These are phyloP conservation scores for Yamadazyma trypodendri DNA, from an alignment of 1,139 yeast species.

Conservation along the genomic window DNA sequence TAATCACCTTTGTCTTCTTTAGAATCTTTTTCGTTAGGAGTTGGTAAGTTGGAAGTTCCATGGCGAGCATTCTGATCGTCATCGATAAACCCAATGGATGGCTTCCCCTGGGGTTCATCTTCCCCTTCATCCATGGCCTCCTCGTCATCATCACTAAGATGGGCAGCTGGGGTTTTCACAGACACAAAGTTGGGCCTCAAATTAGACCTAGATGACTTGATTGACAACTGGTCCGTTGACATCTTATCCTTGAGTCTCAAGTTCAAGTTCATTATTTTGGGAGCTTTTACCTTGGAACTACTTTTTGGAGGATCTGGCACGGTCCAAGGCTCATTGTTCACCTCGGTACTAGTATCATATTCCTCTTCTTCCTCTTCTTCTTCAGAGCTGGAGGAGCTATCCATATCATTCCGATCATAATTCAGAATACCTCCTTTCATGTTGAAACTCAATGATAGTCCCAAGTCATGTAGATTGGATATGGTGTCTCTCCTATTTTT, in stretches of 20 bases:
- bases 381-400: conserved; percentile 12
- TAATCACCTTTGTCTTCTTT: conserved; percentile 16
- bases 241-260: conserved; percentile 6
- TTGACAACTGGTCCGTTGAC: conserved; percentile 23
- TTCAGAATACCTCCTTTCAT: conserved; percentile 50
- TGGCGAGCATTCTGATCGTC: conserved; percentile 17
- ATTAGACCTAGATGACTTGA: conserved; percentile 34
- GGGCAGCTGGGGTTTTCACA: conserved; percentile 73
- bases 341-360: neutral
- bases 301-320: neutral
- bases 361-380: neutral
- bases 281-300: neutral
- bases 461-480: conserved; percentile 66
- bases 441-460: conserved; percentile 62
- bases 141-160: conserved; percentile 52
- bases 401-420: conserved; percentile 20
- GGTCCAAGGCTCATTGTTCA: neutral
- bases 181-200: conserved; percentile 74
- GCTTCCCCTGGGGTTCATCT: conserved; percentile 20
- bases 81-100: conserved; percentile 32
- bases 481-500: conserved; percentile 46
- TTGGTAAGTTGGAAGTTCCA: conserved; percentile 6
- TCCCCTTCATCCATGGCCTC: conserved; percentile 49
- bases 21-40: conserved; percentile 17
- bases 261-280: conserved; percentile 6